phyloP scores from a whole-genome alignment of 176 grass and related monocot genomes.

The Olyra latifolia region DNA sequence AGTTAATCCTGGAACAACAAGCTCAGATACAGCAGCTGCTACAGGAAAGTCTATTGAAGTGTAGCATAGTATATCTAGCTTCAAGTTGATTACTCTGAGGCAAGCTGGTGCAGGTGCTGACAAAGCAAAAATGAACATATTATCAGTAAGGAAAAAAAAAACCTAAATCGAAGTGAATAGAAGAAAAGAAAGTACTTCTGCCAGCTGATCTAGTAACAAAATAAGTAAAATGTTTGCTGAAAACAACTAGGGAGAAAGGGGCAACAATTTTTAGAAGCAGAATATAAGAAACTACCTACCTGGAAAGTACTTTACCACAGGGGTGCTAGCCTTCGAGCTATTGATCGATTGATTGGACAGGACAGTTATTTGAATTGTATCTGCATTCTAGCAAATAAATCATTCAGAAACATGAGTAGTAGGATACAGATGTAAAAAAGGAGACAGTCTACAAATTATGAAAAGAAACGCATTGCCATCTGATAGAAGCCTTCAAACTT shows the following conservation, averaged over 20 bases:
- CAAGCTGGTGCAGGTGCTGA: conserved; percentile 61
- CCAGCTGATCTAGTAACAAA: background rate
- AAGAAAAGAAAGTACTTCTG: conserved; percentile 21
- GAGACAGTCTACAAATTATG: background rate
- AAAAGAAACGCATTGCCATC: conserved; percentile 13
- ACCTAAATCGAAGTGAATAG: conserved; percentile 24
- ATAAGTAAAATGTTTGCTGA: background rate
- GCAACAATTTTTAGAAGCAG: conserved; percentile 11
- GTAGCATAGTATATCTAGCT: conserved; percentile 89
- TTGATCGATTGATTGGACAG: conserved; percentile 65
- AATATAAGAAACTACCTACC: conserved; percentile 46
- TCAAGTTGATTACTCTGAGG: conserved; percentile 56
- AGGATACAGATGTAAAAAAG: conserved; percentile 10
- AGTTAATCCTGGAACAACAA: conserved; percentile 75
- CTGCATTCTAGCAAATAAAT: conserved; percentile 78
- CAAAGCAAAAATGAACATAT: conserved; percentile 17
- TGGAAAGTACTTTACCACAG: conserved; percentile 72
- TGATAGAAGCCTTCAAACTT: background rate
- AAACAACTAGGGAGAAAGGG: background rate
- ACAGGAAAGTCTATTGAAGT: conserved; percentile 59
- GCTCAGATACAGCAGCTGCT: conserved; percentile 57
- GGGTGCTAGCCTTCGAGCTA: conserved; percentile 41
- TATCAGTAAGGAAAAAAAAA: conserved; percentile 15
- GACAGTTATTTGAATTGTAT: conserved; percentile 69
- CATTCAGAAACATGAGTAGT: conserved; percentile 27